Conservation (phyloP, 768 basidiomycete genomes). For the Harrya chromipes region DNA sequence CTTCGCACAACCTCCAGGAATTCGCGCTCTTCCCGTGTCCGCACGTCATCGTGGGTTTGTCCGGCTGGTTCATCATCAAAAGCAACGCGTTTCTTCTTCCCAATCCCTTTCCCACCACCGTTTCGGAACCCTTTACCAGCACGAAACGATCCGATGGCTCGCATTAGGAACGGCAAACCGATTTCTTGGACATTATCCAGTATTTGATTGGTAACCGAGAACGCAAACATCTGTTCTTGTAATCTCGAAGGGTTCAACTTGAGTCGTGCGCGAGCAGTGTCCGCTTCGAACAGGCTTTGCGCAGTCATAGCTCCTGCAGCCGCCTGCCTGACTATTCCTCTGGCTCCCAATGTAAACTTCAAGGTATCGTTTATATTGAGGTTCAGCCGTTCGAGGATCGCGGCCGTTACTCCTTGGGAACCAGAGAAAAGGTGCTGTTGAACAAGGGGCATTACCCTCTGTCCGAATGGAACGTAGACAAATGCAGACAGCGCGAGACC, state of each 20-base stretch:
- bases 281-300: constrained; percentile 47
- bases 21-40: constrained; percentile 60
- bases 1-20: constrained; percentile 77
- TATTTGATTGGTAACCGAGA: constrained; percentile 84
- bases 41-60: constrained; percentile 29
- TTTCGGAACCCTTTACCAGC: constrained; percentile 39
- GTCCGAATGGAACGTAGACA: constrained; percentile 93
- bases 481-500: constrained; percentile 93
- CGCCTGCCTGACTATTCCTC: constrained; percentile 5
- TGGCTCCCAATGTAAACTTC: constrained; percentile 27
- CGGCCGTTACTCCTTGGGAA: constrained; percentile 10
- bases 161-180: constrained; percentile 73
- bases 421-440: constrained; percentile 30
- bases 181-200: constrained; percentile 76
- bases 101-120: constrained; percentile 19
- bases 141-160: constrained; percentile 51
- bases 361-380: constrained; percentile 27
- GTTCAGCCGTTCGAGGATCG: constrained; percentile 21
- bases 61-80: constrained; percentile 58
- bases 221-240: constrained; percentile 91
- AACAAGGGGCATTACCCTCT: constrained; percentile 67
- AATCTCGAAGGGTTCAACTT: constrained; percentile 70
- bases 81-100: constrained; percentile 63
- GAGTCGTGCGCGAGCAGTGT: constrained; percentile 45
- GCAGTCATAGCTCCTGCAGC: constrained; percentile 14